These are phyloP conservation scores for Tagetes erecta DNA, from an alignment of 129 eudicot species.

Conservation along the genomic window DNA sequence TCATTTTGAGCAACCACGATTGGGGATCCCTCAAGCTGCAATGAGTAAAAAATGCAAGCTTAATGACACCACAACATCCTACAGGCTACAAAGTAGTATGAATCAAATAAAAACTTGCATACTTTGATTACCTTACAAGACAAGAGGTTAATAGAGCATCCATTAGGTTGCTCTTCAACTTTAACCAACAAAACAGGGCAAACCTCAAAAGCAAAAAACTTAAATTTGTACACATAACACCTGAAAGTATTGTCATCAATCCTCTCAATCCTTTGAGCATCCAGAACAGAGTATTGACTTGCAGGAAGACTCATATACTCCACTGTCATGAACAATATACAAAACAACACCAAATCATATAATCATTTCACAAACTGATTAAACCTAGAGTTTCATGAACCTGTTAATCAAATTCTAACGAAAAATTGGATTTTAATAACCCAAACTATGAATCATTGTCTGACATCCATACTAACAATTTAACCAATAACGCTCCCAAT, in stretches of 20 bases:
- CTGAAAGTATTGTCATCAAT: slow-evolving; percentile 83
- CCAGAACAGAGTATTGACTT: slow-evolving; percentile 91
- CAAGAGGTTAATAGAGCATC: slow-evolving; percentile 84
- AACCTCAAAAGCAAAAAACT: slow-evolving; percentile 83
- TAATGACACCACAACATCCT: slow-evolving; percentile 6
- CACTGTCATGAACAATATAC: slow-evolving; percentile 40
- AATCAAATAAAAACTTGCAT: not conserved
- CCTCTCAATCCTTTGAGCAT: slow-evolving; percentile 90
- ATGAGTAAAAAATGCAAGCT: slow-evolving; percentile 13
- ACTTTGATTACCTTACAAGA: slow-evolving; percentile 72
- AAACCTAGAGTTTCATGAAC: not conserved
- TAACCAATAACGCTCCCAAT: no score
- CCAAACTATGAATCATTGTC: no score
- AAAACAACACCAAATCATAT: not conserved
- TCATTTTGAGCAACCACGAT: slow-evolving; percentile 91
- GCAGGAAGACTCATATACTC: slow-evolving; percentile 97
- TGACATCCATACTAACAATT: no score
- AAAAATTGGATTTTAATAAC: no score
- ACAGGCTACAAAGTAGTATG: not conserved
- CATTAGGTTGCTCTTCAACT: slow-evolving; percentile 80
- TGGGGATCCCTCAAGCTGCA: slow-evolving; percentile 94
- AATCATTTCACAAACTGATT: not conserved
- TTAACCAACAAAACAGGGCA: slow-evolving; percentile 90
- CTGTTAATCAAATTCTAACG: no score
- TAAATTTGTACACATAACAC: slow-evolving; percentile 78